phyloP scores from a whole-genome alignment of 2,329 filamentous ascomycete genomes.

The Stagonosporopsis vannaccii region DNA sequence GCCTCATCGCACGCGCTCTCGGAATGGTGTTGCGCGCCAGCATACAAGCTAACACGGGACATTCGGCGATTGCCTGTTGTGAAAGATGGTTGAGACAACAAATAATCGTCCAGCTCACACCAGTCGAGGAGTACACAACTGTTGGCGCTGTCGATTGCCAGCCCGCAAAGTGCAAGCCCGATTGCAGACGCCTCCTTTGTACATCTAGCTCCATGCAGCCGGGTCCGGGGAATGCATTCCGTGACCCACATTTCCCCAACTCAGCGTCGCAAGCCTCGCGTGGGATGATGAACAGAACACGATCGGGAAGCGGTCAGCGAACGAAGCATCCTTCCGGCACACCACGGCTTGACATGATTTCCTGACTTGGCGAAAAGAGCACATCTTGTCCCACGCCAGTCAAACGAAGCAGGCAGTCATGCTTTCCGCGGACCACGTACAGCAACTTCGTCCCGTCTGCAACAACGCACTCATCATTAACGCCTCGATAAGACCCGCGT shows the following conservation, averaged over 20 bases:
- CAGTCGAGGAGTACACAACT: neutral
- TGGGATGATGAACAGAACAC: conserved; percentile 27
- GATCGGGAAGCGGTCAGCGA: conserved; percentile 35
- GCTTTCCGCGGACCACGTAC: conserved; percentile 18
- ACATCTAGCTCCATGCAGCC: conserved; percentile 25
- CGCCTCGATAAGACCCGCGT: conserved; percentile 19
- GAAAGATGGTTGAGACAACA: neutral
- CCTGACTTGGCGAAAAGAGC: conserved; percentile 22
- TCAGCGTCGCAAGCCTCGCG: conserved; percentile 32
- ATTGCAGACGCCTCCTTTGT: conserved; percentile 28
- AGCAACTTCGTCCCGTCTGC: conserved; percentile 24
- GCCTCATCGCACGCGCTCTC: conserved; percentile 28
- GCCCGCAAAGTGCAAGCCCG: neutral
- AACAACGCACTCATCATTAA: conserved; percentile 16
- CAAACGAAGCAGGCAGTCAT: conserved; percentile 15
- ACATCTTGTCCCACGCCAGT: conserved; percentile 18
- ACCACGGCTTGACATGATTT: conserved; percentile 11
- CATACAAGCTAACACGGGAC: conserved; percentile 1
- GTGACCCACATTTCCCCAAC: conserved; percentile 35
- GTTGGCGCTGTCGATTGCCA: conserved; percentile 10
- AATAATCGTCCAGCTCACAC: neutral
- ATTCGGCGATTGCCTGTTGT: neutral
- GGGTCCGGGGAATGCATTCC: conserved; percentile 35
- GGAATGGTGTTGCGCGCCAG: neutral
- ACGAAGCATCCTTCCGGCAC: conserved; percentile 21